Conservation (phyloP, 306 rosid species). For the Vigna trinervia region DNA sequence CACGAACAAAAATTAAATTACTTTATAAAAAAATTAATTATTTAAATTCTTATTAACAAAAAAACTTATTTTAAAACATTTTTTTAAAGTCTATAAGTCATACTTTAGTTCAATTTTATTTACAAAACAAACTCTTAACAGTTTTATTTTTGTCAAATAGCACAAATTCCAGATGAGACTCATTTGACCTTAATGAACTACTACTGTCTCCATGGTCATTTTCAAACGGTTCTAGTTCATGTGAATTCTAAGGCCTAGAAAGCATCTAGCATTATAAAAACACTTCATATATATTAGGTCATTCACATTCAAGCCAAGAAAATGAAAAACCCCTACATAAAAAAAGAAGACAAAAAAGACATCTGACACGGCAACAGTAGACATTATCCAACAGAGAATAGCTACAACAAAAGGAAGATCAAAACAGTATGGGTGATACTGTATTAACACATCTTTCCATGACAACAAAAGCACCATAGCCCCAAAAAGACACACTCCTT, state of each 20-base stretch:
- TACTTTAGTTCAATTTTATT: too few species aligned
- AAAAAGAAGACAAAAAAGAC: background rate
- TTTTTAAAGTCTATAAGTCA: too few species aligned
- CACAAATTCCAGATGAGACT: too few species aligned
- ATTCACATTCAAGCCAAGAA: background rate
- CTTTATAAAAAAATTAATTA: too few species aligned
- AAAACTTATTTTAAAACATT: too few species aligned
- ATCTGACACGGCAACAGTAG: background rate
- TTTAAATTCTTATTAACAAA: too few species aligned
- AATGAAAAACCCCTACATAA: background rate
- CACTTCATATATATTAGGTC: background rate
- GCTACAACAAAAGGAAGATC: conserved; percentile 25
- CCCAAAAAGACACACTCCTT: conserved; percentile 27
- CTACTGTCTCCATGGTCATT: too few species aligned
- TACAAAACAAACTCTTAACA: too few species aligned
- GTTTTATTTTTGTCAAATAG: too few species aligned
- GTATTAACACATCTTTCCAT: background rate
- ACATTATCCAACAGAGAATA: background rate
- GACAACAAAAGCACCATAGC: background rate
- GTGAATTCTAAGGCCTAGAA: background rate
- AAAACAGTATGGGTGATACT: background rate
- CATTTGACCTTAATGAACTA: too few species aligned
- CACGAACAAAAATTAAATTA: too few species aligned
- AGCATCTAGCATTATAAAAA: background rate
- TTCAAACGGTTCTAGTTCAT: too few species aligned